These are phyloP conservation scores for Phragmites australis DNA, from an alignment of 176 grass and related monocot species.

Conservation along the genomic window DNA sequence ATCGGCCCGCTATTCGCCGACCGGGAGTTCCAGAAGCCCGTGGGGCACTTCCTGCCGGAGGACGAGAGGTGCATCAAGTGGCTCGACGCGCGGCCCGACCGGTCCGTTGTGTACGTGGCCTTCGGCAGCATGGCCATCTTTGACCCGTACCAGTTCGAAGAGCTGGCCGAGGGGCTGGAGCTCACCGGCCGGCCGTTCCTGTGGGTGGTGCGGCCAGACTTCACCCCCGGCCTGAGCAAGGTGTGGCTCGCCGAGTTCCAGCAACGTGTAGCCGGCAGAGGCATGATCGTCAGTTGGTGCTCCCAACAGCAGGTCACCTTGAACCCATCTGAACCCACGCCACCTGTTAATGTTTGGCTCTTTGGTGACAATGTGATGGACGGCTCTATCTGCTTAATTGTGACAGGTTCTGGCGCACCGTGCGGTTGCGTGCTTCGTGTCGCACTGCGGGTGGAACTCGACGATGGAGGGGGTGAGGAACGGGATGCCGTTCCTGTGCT, in stretches of 20 bases:
- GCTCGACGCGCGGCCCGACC: slow-evolving; percentile 41
- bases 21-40: neutral
- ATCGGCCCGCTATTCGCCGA: slow-evolving; percentile 45
- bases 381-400: too few relatives aligned
- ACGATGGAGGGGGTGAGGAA: slow-evolving; percentile 53
- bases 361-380: too few relatives aligned
- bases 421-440: slow-evolving; percentile 40
- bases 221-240: neutral
- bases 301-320: slow-evolving; percentile 31
- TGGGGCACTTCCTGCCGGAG: slow-evolving; percentile 31
- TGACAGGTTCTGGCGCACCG: slow-evolving; percentile 28
- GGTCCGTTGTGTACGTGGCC: slow-evolving; percentile 49
- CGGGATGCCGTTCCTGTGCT: slow-evolving; percentile 48
- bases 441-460: slow-evolving; percentile 57
- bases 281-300: slow-evolving; percentile 17
- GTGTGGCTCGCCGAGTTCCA: neutral
- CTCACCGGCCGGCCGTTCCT: slow-evolving; percentile 36
- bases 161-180: slow-evolving; percentile 52
- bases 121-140: slow-evolving; percentile 55
- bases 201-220: slow-evolving; percentile 43
- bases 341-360: too few relatives aligned
- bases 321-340: too few relatives aligned
- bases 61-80: slow-evolving; percentile 24
- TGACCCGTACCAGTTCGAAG: slow-evolving; percentile 33
- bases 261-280: neutral